Percentiles rank a stretch among this genome's conserved stretches.
Evolutionary conservation across 331 rosid genomes (phyloP).

Genomic region (Malus hybrid): DNA sequence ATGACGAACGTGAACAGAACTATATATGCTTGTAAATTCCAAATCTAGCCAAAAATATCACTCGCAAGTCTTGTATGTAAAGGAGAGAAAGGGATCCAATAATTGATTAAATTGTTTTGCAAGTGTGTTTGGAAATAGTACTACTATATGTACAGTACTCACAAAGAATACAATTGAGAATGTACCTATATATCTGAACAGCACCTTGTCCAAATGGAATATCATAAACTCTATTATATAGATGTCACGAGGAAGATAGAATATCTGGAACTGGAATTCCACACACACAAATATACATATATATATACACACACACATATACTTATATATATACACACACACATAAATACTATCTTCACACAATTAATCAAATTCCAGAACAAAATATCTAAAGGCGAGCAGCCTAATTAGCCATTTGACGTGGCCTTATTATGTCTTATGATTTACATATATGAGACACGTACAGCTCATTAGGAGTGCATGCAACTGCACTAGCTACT

Average conservation of each 20-base stretch:
- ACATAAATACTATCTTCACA: background rate
- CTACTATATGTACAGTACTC: background rate
- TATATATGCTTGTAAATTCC: background rate
- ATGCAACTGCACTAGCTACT: background rate
- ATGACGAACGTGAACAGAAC: background rate
- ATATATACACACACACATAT: too few species aligned
- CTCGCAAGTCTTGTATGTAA: background rate
- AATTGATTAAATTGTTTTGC: background rate
- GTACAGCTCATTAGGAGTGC: background rate
- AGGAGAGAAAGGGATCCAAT: background rate
- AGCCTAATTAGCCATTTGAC: background rate
- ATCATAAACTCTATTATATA: background rate
- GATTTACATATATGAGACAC: background rate
- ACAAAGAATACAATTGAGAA: background rate
- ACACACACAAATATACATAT: too few species aligned
- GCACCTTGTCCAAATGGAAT: constrained; percentile 8
- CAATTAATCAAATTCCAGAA: background rate
- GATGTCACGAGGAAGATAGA: constrained; percentile 6
- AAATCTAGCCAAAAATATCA: background rate
- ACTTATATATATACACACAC: too few species aligned
- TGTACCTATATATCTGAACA: background rate
- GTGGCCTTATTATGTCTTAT: background rate
- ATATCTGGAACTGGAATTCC: background rate
- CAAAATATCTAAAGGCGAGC: background rate
- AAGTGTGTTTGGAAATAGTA: background rate